Evolutionary conservation across 805 yeast genomes (phyloP), one percentile per base, ranked within the genome.

Genomic region (Kregervanrija pseudodelftensis): DNA sequence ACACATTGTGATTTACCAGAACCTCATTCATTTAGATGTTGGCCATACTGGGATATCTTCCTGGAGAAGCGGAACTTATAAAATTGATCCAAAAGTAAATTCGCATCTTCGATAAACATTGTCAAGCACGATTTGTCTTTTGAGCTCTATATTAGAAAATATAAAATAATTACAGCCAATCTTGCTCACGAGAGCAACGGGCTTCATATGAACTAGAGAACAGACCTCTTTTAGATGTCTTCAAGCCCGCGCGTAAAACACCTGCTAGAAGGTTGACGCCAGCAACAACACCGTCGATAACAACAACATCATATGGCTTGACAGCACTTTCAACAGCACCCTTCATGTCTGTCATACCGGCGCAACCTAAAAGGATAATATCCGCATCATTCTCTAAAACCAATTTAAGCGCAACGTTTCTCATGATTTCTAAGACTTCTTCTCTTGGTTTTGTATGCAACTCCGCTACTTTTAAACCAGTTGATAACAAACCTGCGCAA

Each of bases 261-360:
- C 68, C 68, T 3, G 64, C 47, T 8, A 64, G 52, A 5, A 64
- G 33, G 8, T 64, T 65, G 10, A 64, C 64, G 11, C 55, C 55
- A 3, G 53, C 48, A 34, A 46, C 46, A 14, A 53, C 57, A 14
- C 57, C 55, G 22, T 96, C 96, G 56, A 85, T 75, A 22, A 87
- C 70, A 61, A 87, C 96, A 45, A 89, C 77, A 63, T 90, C 97
- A 63, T 87, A 82, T 30, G 88, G 79, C 65, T 88, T 95, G 95
- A 91, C 90, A 36, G 82, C 88, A 7, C 89, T 95, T 66, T 90
- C 95, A 49, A 90, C 80, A 2, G 93, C 90, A 43, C 80, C 95
- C 42, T 96, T 97, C 55, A 90, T 85, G 58, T 90, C 98, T 43
- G 90, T 82, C 56, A 90, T 67, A 51, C 98, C 77, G 28, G 88